Evolutionary conservation across 257 asterid genomes (phyloP), one percentile per base, ranked within the genome.

Genomic region (Avicennia marina): DNA sequence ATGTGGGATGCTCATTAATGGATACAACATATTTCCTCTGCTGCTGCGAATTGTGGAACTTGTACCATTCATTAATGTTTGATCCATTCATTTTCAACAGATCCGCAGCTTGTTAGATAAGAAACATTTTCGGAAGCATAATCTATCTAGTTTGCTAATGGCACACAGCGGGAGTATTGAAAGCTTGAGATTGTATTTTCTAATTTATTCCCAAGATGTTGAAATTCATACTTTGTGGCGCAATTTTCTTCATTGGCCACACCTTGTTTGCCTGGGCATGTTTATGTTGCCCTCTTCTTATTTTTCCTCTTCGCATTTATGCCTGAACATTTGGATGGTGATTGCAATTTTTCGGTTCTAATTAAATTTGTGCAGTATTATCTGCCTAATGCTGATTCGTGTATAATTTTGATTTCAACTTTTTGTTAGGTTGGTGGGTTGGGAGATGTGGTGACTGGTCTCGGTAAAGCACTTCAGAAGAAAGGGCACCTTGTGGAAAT

Each of bases 381-480:
- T 31, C 48, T 36, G 53, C 38, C 4, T 22, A 42, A 31, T 36
- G 15, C 25, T 54, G 21, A 52, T 24, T 73, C 7, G 22, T 24
- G 4, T 3, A 7, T 7, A 24, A 6, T 6, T 44, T 25, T 55
- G 25, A 61, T 52, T 31, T 34, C 18, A 12, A 56, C 33, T 65
- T 42, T 59, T 18, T 64, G 43, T 51, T 56, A 91, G 98, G 98
- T 91, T 42, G 98, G 98, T 68, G 98, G 98, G 60, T 65, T 91
- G 64, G 98, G 97, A 53, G 98, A 91, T 71, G 98, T 91, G 60
- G 97, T 88, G 70, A 68, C 98, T 64, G 95, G 97, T 58, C 90
- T 91, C 60, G 75, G 98, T 71, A 91, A 86, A 75, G 97, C 97
- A 9, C 79, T 91, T 71, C 97, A 86, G 78, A 84, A 74, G 83